Conservation (phyloP, 2,329 filamentous ascomycete genomes). For the Calonectria montana region DNA sequence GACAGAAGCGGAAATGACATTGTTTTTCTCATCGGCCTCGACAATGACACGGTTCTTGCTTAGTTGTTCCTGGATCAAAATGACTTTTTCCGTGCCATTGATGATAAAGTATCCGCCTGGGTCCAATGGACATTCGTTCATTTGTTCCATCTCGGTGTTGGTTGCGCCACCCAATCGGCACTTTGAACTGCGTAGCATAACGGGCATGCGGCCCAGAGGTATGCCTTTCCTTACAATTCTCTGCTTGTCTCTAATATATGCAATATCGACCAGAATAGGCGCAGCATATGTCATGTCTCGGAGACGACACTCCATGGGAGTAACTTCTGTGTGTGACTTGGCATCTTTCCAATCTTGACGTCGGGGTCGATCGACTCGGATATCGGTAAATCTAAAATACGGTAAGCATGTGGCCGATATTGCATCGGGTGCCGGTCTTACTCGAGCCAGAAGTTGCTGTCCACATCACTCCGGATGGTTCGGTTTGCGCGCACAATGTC, state of each 20-base stretch:
- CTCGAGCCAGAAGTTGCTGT: conserved; percentile 92
- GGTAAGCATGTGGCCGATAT: conserved; percentile 18
- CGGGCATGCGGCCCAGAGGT: conserved; percentile 88
- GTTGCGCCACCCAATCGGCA: conserved; percentile 87
- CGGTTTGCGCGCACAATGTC: conserved; percentile 95
- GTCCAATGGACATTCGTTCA: conserved; percentile 96
- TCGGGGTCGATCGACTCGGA: conserved; percentile 85
- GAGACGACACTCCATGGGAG: conserved; percentile 95
- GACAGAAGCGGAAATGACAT: conserved; percentile 93
- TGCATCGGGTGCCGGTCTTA: conserved; percentile 43
- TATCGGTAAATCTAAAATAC: conserved; percentile 77
- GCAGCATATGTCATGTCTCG: conserved; percentile 98
- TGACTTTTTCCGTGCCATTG: conserved; percentile 97
- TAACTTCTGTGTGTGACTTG: conserved; percentile 79
- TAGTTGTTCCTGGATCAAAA: conserved; percentile 96
- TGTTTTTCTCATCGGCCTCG: conserved; percentile 91
- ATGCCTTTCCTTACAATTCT: conserved; percentile 81
- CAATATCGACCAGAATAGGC: conserved; percentile 91
- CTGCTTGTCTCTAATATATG: conserved; percentile 85
- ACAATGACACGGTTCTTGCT: conserved; percentile 99
- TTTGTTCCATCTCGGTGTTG: conserved; percentile 87
- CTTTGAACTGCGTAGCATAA: conserved; percentile 97
- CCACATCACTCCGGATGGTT: conserved; percentile 89
- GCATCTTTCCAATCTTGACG: conserved; percentile 80
- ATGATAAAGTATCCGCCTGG: conserved; percentile 99